Evolutionary conservation across 2,329 filamentous ascomycete species (phyloP), one percentile per base, ranked within the genome.

Genomic region (Aureobasidium melanogenum): DNA sequence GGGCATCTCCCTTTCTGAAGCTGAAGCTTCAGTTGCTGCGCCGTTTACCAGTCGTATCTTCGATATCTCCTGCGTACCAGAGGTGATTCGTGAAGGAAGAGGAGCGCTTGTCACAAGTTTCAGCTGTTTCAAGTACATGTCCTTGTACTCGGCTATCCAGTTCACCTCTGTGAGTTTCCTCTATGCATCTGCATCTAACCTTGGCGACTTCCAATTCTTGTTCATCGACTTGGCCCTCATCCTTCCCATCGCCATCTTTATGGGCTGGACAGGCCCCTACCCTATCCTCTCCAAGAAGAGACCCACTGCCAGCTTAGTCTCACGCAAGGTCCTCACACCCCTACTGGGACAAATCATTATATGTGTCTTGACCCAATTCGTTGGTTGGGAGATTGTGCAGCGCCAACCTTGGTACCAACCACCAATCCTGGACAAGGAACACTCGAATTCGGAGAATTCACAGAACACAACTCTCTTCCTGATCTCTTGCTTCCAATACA

Each of bases 101-200:
- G 93, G 93, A 22, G 90, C 95, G 36, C 82, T 99, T 36, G 92
- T 97, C n/a, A 99, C 94, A 14, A 96, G 91, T 74, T 99, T 99
- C 78, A 95, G 90, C 77, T 99, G 94, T 78, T 99, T 99, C 82
- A 99, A 97, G 78, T 99, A 96, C 76, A 99, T 99, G 95, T 95
- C 89, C 68, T 77, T 99, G 66, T 99, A 99, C 78, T 97, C 92
- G 2, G 93, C 94, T n/a, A 99, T 99, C 66, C 94, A 99, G 74
- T 99, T 99, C 78, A 96, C 91, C 8, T 91, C 90, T 0, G 95
- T 99, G 70, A 96, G 89, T 80, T 97, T 99, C 72, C 82, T 99
- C 17, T 99, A 99, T 74, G 89, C 91, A 7, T 91, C 87, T 8
- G 95, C 89, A 12, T 96, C 90, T 9, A 99, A 99, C 71, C 79